Evolutionary conservation across 2,329 filamentous ascomycete genomes (phyloP).

Genomic region (Penicillium expansum): DNA sequence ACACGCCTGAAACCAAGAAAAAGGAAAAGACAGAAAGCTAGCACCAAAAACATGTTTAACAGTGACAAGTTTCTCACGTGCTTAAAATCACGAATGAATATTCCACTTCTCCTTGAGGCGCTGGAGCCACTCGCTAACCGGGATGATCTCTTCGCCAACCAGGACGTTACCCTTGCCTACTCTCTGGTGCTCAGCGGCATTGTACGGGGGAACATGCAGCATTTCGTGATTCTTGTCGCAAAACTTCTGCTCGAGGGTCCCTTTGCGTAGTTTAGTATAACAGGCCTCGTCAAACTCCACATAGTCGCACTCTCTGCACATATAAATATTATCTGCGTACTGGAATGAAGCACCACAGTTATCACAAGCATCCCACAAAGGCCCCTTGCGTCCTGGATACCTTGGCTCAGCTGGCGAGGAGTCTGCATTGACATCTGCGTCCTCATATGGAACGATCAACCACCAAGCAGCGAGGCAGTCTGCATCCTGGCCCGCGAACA

Average conservation of each 20-base stretch:
- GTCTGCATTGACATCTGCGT: background rate
- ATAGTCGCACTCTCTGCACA: constrained; percentile 25
- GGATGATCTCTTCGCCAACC: constrained; percentile 19
- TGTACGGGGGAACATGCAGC: constrained; percentile 24
- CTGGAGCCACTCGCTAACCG: constrained; percentile 18
- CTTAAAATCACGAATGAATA: background rate
- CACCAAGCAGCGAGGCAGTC: constrained; percentile 30
- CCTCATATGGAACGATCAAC: constrained; percentile 18
- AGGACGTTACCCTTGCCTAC: constrained; percentile 21
- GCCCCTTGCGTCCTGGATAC: background rate
- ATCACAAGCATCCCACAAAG: background rate
- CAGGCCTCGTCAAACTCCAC: constrained; percentile 20
- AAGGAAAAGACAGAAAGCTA: background rate
- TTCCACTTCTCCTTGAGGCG: constrained; percentile 15
- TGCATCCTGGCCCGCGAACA: constrained; percentile 23
- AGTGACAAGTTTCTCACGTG: too few relatives aligned
- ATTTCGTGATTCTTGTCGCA: constrained; percentile 25
- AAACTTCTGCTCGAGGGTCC: constrained; percentile 4
- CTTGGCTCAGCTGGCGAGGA: background rate
- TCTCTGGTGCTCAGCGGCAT: constrained; percentile 10
- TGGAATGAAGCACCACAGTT: constrained; percentile 13
- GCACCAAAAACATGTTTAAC: background rate
- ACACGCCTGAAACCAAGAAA: background rate
- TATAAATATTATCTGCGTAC: constrained; percentile 22
- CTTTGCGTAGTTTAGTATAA: constrained; percentile 13